Conservation (phyloP, 352 stramenopile genomes). For the Phytophthora colocasiae region DNA sequence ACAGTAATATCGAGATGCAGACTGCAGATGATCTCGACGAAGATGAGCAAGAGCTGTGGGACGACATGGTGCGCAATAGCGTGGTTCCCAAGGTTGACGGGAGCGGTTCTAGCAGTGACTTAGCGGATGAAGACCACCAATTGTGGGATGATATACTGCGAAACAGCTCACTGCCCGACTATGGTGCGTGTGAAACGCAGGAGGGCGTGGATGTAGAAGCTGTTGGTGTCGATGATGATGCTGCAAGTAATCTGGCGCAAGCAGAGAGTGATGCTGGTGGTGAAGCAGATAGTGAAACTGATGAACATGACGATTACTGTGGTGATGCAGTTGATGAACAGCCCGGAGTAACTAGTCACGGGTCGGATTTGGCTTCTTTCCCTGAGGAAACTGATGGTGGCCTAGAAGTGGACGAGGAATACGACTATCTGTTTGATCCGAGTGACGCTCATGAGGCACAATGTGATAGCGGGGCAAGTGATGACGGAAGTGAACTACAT, state of each 20-base stretch:
- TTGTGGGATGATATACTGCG: neutral
- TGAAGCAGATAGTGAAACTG: neutral
- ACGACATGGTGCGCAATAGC: neutral
- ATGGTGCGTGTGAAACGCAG: constrained; percentile 1
- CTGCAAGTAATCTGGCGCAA: neutral
- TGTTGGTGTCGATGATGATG: neutral
- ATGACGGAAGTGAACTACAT: neutral
- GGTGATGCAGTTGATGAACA: too few relatives aligned
- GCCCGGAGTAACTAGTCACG: neutral
- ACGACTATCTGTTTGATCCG: neutral
- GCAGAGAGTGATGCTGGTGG: neutral
- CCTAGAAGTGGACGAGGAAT: neutral
- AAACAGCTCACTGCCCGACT: constrained; percentile 1
- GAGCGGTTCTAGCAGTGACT: neutral
- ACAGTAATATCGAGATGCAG: neutral
- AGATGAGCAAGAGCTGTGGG: neutral
- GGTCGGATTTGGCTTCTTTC: neutral
- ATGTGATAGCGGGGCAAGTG: neutral
- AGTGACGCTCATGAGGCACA: neutral
- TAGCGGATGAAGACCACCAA: neutral
- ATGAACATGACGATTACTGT: neutral
- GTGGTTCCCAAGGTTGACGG: neutral
- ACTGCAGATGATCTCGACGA: neutral
- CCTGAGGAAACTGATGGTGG: neutral
- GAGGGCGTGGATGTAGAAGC: neutral